Percentiles rank a stretch among this genome's conserved stretches.
phyloP scores from a whole-genome alignment of 2,329 filamentous ascomycete species.

The Pochonia chlamydosporia region DNA sequence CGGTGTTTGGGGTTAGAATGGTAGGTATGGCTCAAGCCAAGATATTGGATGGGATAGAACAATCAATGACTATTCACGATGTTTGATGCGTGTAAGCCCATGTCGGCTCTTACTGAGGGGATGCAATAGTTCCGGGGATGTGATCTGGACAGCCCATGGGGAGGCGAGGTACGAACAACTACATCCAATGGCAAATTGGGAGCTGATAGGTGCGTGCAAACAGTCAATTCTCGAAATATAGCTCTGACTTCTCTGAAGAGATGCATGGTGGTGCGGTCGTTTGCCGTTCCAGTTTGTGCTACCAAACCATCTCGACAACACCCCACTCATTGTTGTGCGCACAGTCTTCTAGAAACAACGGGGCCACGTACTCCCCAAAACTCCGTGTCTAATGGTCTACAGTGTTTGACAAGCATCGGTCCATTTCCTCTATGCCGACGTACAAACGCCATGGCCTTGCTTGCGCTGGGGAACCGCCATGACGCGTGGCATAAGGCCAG shows the following conservation, averaged over 20 bases:
- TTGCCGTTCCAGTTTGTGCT: neutral
- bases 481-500: too few relatives aligned
- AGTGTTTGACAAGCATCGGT: neutral
- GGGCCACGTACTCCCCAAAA: neutral
- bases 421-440: neutral
- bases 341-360: neutral
- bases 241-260: too few relatives aligned
- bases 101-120: too few relatives aligned
- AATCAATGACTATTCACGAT: neutral
- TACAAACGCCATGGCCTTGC: neutral
- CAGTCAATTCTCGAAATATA: too few relatives aligned
- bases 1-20: neutral
- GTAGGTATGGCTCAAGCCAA: neutral
- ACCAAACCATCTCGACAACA: neutral
- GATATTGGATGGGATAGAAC: neutral
- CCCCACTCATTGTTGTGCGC: neutral
- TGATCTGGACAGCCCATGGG: too few relatives aligned
- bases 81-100: too few relatives aligned
- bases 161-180: too few relatives aligned
- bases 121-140: too few relatives aligned
- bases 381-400: neutral
- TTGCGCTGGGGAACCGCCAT: too few relatives aligned
- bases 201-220: too few relatives aligned
- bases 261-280: too few relatives aligned
- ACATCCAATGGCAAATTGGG: too few relatives aligned